These are phyloP conservation scores for Boletus sp. DNA, from an alignment of 768 basidiomycete species.

Conservation along the genomic window DNA sequence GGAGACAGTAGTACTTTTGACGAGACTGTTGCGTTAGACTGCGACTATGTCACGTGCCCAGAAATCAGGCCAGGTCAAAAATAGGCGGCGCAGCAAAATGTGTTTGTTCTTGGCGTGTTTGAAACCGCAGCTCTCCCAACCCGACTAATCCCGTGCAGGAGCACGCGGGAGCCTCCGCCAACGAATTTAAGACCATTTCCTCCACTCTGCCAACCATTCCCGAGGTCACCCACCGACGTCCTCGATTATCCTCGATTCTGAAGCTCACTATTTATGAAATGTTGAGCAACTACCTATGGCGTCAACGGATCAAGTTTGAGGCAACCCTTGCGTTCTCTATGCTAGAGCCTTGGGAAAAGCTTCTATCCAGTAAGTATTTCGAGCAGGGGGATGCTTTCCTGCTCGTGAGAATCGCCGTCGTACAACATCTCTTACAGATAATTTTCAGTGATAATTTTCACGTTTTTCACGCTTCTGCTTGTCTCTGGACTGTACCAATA, in stretches of 20 bases:
- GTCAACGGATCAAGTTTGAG: slow-evolving; percentile 41
- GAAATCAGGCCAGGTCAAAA: slow-evolving; percentile 10
- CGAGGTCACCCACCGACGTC: background rate
- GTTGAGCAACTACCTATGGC: slow-evolving; percentile 31
- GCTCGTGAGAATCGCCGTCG: background rate
- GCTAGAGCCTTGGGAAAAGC: slow-evolving; percentile 72
- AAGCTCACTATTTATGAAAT: slow-evolving; percentile 21
- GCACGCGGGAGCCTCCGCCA: background rate
- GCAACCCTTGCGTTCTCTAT: slow-evolving; percentile 58
- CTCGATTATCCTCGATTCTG: background rate
- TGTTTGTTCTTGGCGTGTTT: slow-evolving; percentile 1
- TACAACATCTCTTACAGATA: slow-evolving; percentile 5
- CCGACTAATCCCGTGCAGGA: background rate
- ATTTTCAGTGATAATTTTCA: slow-evolving; percentile 42
- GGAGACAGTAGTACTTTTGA: too few species aligned
- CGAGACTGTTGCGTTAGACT: background rate
- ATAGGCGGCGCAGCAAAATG: background rate
- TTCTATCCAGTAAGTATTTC: slow-evolving; percentile 50
- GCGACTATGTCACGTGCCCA: slow-evolving; percentile 24
- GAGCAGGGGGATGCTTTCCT: background rate
- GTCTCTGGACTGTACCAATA: slow-evolving; percentile 54
- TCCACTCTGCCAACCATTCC: background rate
- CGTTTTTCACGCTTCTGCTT: slow-evolving; percentile 43
- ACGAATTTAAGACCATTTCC: background rate
- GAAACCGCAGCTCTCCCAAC: background rate